Evolutionary conservation across 441 rosid genomes (phyloP), one percentile per base, ranked within the genome.

Genomic region (Gossypium schwendimanii): DNA sequence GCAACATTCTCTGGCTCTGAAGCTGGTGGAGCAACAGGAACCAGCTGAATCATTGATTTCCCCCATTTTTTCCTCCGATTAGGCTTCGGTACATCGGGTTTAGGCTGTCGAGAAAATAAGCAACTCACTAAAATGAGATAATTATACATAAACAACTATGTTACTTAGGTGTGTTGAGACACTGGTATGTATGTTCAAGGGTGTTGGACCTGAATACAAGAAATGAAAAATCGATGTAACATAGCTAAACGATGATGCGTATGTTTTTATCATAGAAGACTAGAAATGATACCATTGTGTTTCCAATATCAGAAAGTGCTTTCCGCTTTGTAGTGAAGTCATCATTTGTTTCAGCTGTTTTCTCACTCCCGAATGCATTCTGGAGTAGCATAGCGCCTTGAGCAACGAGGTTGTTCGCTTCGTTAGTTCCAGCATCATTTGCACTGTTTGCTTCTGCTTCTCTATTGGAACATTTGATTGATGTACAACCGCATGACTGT

Each of bases 241-340:
- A 52, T 52, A 52, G 20, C 10, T 5, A 39, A 31, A 11, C 1
- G 41, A 36, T 36, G 41, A 6, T 36, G 41, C 41, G 41, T 36
- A 41, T 63, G 3, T 21, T 45, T 12, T 23, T 14, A 45, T 50
- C 59, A 28, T 18, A 36, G 7, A 31, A 31, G 33, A 45, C 8
- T 0, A 63, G 18, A 31, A 53, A 49, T 4, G 63, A 24, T 86
- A 94, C 98, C 88, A 80, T 64, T 14, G 89, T 85, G 81, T 95
- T 95, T 54, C 97, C 99, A 7, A 95, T 91, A 77, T 95, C 98
- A 0, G 92, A 79, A 54, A 95, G 81, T 71, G 97, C 89, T 81
- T 89, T 95, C 78, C 98, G 85, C 81, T 73, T 81, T 23, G 76
- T 74, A 6, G 82, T 83, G 72, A 70, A 77, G 70, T 79, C 86